Conservation (phyloP, 257 asterid species). For the Echium plantagineum region DNA sequence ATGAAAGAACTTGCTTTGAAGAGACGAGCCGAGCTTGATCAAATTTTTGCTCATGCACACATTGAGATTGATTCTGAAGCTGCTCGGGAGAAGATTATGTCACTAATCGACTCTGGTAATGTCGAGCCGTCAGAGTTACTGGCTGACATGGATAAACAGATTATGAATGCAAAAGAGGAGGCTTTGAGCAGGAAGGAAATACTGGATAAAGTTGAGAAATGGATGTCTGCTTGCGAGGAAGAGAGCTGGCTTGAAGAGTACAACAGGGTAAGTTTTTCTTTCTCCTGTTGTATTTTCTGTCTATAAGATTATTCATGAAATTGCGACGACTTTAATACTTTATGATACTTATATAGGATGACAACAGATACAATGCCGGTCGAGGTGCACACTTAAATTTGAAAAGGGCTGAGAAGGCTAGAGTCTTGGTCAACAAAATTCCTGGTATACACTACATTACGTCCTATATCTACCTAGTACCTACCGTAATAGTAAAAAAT, state of each 20-base stretch:
- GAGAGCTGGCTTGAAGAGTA: constrained; percentile 99
- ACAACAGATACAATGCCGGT: constrained; percentile 37
- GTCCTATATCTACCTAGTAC: too few species aligned
- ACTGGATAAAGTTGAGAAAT: constrained; percentile 93
- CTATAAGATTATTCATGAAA: neutral
- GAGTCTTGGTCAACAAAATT: constrained; percentile 37
- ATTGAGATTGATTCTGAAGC: constrained; percentile 78
- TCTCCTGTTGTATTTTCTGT: neutral
- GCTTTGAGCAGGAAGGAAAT: constrained; percentile 84
- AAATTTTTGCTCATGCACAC: constrained; percentile 76
- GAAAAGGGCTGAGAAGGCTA: constrained; percentile 48
- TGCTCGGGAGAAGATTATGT: constrained; percentile 65
- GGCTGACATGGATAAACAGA: constrained; percentile 90
- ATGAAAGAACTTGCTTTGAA: constrained; percentile 94
- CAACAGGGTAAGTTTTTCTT: constrained; percentile 48
- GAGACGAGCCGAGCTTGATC: constrained; percentile 86
- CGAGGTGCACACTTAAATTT: constrained; percentile 51
- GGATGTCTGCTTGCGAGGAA: constrained; percentile 98
- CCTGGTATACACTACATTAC: constrained; percentile 21
- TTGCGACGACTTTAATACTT: too few species aligned
- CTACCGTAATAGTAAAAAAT: too few species aligned
- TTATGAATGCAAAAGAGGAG: constrained; percentile 80
- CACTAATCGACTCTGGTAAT: constrained; percentile 75
- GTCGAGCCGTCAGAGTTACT: constrained; percentile 79
- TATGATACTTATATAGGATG: constrained; percentile 24